Evolutionary conservation across 495 filamentous ascomycete genomes (phyloP), one percentile per base, ranked within the genome.

Genomic region (Polyplosphaeria fusca): DNA sequence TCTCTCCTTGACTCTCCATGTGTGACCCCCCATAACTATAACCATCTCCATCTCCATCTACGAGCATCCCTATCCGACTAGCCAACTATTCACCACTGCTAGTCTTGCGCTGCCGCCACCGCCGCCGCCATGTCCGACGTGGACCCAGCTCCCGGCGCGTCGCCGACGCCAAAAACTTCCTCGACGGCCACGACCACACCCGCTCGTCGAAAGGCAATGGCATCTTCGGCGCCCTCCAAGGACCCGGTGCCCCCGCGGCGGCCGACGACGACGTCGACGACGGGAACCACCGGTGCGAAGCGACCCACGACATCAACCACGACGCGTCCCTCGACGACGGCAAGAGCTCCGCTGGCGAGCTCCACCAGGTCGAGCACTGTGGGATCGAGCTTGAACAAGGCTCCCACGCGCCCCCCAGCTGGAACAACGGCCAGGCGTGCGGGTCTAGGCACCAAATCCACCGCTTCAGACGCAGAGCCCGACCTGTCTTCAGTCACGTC

Each of bases 341-440:
- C 58, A 51, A 42, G 24, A 24, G 40, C 50, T 2, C 45, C 47
- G 37, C 24, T 47, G 2, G 45, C 50, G 42, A 52, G 57, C 27
- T 48, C 56, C 7, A 40, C 32, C 14, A 49, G 62, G 14, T 26
- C 52, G 7, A 22, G 43, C 19, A 48, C 57, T 13, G 30, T 47
- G 22, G 62, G 62, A 30, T 65, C 62, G 0, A 61, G 57, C 20
- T 52, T 65, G 57, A 65, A 58, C 53, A 65, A 65, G 48, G 57
- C 62, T 9, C 62, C 62, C 27, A 61, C 62, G 47, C 62, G 62
- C 49, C 62, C 62, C 0, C 52, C 52, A 5, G 40, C 57, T 0
- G 52, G 56, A 35, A 48, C 56, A 27, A 35, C 39, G 25, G 52
- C 52, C 27, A 45, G 50, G 46, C 39, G 56, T 24, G 38, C 62